Evolutionary conservation across 768 basidiomycete species (phyloP), one percentile per base, ranked within the genome.

Genomic region (Cantharellus cinnabarinus): DNA sequence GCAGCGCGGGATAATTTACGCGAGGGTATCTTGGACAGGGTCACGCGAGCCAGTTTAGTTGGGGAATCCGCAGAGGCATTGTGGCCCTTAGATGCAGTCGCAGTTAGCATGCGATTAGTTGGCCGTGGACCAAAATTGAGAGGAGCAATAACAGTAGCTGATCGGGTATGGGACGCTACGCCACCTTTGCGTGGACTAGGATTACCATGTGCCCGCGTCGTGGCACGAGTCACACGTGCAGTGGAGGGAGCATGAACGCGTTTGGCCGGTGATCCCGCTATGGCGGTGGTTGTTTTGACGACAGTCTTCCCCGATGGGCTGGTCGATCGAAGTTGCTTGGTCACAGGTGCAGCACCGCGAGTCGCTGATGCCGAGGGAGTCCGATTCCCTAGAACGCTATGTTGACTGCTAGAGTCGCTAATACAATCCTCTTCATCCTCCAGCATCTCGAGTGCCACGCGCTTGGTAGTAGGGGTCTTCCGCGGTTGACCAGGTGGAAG

Each of bases 391-490:
- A 60, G 41, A 29, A 58, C 53, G 14, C 60, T 41, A 14, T 50
- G 38, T 35, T 61, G 57, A 44, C 57, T 61, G 15, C 44, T 40
- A 15, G 61, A 60, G 29, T 41, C 58, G 50, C 51, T 59, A 10
- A 58, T 58, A 7, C 50, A 42, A 35, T 37, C 38, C 41, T 62
- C 61, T 10, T 54, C 50, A 7, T 60, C 61, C 5, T 41, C 56
- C 56, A 40, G 14, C 56, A 41, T 59, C 40, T 14, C 59, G 5
- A 42, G n/a, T 14, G 72, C 66, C 85, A 80, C 38, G 5, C 62
- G 57, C 70, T 90, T 89, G 52, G 80, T 75, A 58, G 79, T 76
- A 0, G 90, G 90, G 0, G 89, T 90, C 73, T 94, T 95, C 64
- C 82, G 81, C 39, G 85, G 88, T 67, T 88, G 89, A 20, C 83